Percentiles rank a stretch among this genome's conserved stretches.
phyloP scores from a whole-genome alignment of 2,329 filamentous ascomycete species.

The Fusarium subtropicale region DNA sequence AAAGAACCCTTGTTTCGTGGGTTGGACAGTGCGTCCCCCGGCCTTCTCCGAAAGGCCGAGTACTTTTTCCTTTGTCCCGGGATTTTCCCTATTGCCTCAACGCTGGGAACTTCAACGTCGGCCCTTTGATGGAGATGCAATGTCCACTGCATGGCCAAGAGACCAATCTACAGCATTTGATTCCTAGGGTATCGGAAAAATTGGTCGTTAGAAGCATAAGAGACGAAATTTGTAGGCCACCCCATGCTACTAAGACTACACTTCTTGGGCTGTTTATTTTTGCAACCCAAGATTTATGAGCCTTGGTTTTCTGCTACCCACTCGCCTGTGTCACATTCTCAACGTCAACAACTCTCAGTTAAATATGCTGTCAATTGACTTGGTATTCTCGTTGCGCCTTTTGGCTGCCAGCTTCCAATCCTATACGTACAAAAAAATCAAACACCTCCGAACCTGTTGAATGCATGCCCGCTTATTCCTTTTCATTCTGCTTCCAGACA shows the following conservation, averaged over 20 bases:
- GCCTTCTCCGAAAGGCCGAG: slow-evolving; percentile 20
- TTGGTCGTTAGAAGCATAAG: too few relatives aligned
- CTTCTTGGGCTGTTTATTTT: too few relatives aligned
- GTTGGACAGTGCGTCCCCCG: slow-evolving; percentile 13
- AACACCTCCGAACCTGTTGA: slow-evolving; percentile 41
- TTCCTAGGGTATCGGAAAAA: too few relatives aligned
- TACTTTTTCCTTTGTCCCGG: slow-evolving; percentile 8
- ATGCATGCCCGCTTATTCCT: slow-evolving; percentile 40
- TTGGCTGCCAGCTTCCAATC: slow-evolving; percentile 37
- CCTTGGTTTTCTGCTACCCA: too few relatives aligned
- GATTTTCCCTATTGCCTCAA: slow-evolving; percentile 44
- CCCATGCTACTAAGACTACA: too few relatives aligned
- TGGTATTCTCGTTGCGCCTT: slow-evolving; percentile 42
- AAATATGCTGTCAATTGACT: slow-evolving; percentile 32
- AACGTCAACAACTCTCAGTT: slow-evolving; percentile 10
- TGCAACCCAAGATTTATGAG: too few relatives aligned
- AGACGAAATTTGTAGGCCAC: too few relatives aligned
- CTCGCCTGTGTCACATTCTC: background rate
- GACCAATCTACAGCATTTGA: background rate
- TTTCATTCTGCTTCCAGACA: slow-evolving; percentile 43
- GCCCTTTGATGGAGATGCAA: slow-evolving; percentile 59
- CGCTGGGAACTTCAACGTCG: slow-evolving; percentile 28
- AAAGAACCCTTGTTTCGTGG: slow-evolving; percentile 29
- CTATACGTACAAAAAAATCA: slow-evolving; percentile 45
- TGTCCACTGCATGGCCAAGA: slow-evolving; percentile 59